These are phyloP conservation scores for Phoma sp. DNA, from an alignment of 2,329 filamentous ascomycete species.

Conservation along the genomic window DNA sequence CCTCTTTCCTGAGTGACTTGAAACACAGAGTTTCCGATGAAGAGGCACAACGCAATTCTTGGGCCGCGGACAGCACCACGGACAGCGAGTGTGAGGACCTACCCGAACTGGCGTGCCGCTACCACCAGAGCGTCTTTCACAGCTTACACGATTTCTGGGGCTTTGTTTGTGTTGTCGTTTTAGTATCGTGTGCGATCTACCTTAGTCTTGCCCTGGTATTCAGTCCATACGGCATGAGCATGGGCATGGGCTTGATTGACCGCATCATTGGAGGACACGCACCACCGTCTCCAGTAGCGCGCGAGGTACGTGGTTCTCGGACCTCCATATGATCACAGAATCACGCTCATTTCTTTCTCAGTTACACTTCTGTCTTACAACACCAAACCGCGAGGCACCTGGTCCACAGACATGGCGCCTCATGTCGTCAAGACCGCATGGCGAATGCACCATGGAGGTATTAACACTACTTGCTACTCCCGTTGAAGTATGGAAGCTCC, in stretches of 20 bases:
- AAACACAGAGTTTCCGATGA: background rate
- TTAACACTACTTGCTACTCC: slow-evolving; percentile 11
- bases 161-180: background rate
- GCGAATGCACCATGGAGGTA: slow-evolving; percentile 17
- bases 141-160: background rate
- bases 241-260: background rate
- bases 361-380: slow-evolving; percentile 30
- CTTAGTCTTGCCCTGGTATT: background rate
- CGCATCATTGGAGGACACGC: background rate
- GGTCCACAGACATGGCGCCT: slow-evolving; percentile 25
- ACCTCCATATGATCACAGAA: background rate
- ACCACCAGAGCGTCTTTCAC: background rate
- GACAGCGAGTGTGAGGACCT: background rate
- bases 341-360: background rate
- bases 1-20: background rate
- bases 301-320: background rate
- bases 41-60: background rate
- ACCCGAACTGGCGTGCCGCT: background rate
- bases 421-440: background rate
- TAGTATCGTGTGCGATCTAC: background rate
- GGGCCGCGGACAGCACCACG: background rate
- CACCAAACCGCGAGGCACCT: slow-evolving; percentile 23
- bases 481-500: slow-evolving; percentile 19
- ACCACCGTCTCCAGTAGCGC: background rate
- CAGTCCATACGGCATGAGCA: background rate